Conservation (phyloP, 352 stramenopile species). For the Phytophthora megakarya region DNA sequence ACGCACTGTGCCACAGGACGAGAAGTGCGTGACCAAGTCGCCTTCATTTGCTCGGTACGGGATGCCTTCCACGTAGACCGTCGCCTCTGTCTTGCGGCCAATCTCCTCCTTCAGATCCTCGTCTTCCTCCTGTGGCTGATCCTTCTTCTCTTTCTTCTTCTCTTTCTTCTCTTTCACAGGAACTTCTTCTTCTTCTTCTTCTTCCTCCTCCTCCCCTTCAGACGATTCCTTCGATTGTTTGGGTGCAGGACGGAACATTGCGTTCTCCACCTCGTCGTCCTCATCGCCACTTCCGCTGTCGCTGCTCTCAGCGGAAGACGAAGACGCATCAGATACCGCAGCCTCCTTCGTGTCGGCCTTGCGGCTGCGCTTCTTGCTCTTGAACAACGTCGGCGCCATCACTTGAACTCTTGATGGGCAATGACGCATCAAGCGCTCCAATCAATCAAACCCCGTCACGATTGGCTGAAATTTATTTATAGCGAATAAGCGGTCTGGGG, state of each 20-base stretch:
- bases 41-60: conserved; percentile 92
- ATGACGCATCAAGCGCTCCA: conserved; percentile 27
- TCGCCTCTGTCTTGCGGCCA: conserved; percentile 76
- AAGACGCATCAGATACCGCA: neutral
- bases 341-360: conserved; percentile 1
- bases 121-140: conserved; percentile 28
- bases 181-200: conserved; percentile 48
- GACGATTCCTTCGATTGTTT: conserved; percentile 10
- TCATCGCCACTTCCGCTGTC: conserved; percentile 36
- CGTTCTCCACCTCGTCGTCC: conserved; percentile 72
- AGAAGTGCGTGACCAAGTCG: conserved; percentile 92
- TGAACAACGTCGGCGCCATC: conserved; percentile 30
- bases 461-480: conserved; percentile 33
- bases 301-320: conserved; percentile 20
- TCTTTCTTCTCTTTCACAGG: conserved; percentile 37
- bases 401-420: conserved; percentile 1
- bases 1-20: conserved; percentile 85
- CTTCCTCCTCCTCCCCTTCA: conserved; percentile 16
- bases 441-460: conserved; percentile 16
- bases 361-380: conserved; percentile 39
- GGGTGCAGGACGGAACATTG: conserved; percentile 70
- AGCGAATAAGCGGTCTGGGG: conserved; percentile 15
- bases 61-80: conserved; percentile 96
- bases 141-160: conserved; percentile 13
- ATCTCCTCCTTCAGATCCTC: conserved; percentile 66